Evolutionary conservation across 108 stramenopile species (phyloP), one percentile per base, ranked within the genome.

Genomic region (Mediolabrus comicus): DNA sequence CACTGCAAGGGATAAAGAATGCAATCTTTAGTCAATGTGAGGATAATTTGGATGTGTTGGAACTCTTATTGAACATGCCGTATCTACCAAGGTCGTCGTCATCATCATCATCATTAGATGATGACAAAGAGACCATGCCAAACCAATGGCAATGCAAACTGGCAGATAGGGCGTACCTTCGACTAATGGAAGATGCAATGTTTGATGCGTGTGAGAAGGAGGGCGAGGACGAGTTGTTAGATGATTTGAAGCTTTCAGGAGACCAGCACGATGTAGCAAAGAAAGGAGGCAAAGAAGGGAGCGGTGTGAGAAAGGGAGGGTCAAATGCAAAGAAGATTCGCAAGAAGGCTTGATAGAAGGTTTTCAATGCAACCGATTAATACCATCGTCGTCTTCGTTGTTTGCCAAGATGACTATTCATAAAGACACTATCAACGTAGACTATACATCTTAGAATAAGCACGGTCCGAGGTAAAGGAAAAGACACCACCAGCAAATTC

Each of bases 121-220:
- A 41, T 41, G 41, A 41, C 16, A 16, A 41, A 41, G 41, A 1
- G 0, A 16, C 41, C n/a, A 26, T 27, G 17, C 24, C 7, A 30
- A 27, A 24, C 11, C 57, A 30, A 71, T 36, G 5, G 55, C 25
- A 11, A 8, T 31, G 24, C 26, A 33, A 51, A 11, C 62, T 87
- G 26, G 84, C 84, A 7, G 65, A 87, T 36, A 67, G 91, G 52
- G 87, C 91, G 13, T 87, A 80, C 49, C 74, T 89, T n/a, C 77
- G 91, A 10, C 53, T 92, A 22, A 59, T 92, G 60, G 91, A 92
- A 74, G 91, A 92, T 81, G 88, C 91, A 62, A 87, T 88, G 88
- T 74, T 84, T 38, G 91, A 92, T 76, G 85, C 85, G 16, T 92
- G 92, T 62, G 92, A 92, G 75, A 81, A 85, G 55, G 88, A 89